Conservation (phyloP, 345 rosid genomes). For the Carallia brachiata region DNA sequence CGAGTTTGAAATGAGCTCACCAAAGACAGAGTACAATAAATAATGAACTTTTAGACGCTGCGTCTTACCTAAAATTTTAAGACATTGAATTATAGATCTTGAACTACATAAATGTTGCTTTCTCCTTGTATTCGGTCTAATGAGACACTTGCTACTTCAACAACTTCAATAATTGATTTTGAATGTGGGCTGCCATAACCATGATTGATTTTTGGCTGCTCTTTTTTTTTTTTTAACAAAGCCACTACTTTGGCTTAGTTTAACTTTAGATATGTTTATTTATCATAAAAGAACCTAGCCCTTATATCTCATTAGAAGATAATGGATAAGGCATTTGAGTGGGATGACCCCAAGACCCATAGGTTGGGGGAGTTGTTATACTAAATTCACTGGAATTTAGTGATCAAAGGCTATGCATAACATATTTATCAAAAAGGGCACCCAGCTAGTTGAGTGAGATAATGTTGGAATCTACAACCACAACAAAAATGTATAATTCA, state of each 20-base stretch:
- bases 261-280: neutral
- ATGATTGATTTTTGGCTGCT: slow-evolving; percentile 21
- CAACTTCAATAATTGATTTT: slow-evolving; percentile 3
- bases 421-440: neutral
- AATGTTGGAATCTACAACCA: slow-evolving; percentile 35
- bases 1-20: no score
- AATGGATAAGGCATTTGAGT: slow-evolving; percentile 29
- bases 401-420: neutral
- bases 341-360: slow-evolving; percentile 10
- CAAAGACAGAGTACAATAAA: no score
- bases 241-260: neutral
- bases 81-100: no score
- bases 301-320: neutral
- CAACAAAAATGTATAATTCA: slow-evolving; percentile 6
- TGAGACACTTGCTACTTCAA: no score
- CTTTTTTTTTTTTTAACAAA: slow-evolving; percentile 4
- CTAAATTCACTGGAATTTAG: slow-evolving; percentile 14
- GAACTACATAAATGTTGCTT: no score
- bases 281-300: neutral
- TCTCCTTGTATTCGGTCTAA: no score
- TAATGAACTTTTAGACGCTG: no score
- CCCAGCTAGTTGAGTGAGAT: slow-evolving; percentile 12
- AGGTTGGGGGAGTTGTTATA: slow-evolving; percentile 4
- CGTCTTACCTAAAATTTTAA: no score
- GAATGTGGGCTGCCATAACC: slow-evolving; percentile 17